Evolutionary conservation across 257 asterid species (phyloP).

Genomic region (Nicotiana otophora): DNA sequence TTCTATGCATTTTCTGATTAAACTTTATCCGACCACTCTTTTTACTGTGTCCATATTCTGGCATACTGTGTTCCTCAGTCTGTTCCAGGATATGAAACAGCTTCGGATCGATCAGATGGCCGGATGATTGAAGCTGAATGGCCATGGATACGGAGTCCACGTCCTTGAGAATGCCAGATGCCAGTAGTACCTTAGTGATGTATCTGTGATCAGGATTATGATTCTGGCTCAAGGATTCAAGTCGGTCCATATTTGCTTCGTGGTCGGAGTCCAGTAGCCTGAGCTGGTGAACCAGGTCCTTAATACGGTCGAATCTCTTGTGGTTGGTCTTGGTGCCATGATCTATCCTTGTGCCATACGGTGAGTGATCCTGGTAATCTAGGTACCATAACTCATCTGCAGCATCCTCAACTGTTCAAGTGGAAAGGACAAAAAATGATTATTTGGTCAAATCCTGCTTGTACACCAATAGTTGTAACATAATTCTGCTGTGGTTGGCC

Average conservation of each 20-base stretch:
- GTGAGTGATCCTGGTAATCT: slow-evolving; percentile 34
- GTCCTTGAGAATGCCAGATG: slow-evolving; percentile 64
- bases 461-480: neutral
- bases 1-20: slow-evolving; percentile 52
- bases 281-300: slow-evolving; percentile 37
- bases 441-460: slow-evolving; percentile 16
- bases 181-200: slow-evolving; percentile 48
- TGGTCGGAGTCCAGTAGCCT: slow-evolving; percentile 27
- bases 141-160: slow-evolving; percentile 31
- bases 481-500: neutral
- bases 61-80: slow-evolving; percentile 35
- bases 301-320: slow-evolving; percentile 42
- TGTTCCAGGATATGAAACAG: slow-evolving; percentile 72
- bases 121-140: slow-evolving; percentile 44
- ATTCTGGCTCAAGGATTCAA: slow-evolving; percentile 25
- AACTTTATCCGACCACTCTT: slow-evolving; percentile 17
- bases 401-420: slow-evolving; percentile 32
- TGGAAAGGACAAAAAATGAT: slow-evolving; percentile 18
- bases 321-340: slow-evolving; percentile 18
- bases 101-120: slow-evolving; percentile 55
- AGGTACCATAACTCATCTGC: slow-evolving; percentile 58
- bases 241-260: slow-evolving; percentile 27
- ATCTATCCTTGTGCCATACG: slow-evolving; percentile 23
- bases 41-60: slow-evolving; percentile 18
- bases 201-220: slow-evolving; percentile 50